These are phyloP conservation scores for Amylostereum areolatum DNA, from an alignment of 1,284 basidiomycete species.

Conservation along the genomic window DNA sequence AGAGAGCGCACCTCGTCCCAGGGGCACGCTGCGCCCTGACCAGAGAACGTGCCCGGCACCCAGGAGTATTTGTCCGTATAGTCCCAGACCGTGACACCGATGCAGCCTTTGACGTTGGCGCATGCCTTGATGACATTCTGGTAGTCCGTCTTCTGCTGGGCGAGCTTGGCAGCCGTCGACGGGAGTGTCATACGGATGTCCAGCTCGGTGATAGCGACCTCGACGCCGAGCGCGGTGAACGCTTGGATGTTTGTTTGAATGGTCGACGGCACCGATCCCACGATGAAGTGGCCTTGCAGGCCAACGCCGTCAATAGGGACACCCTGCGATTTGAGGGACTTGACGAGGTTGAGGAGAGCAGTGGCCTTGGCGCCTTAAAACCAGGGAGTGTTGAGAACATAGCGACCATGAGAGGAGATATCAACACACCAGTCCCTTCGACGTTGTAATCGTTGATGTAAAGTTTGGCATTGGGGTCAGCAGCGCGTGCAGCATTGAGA, in stretches of 20 bases:
- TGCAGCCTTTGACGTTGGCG: slow-evolving; percentile 32
- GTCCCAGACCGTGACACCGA: slow-evolving; percentile 48
- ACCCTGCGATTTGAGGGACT: slow-evolving; percentile 31
- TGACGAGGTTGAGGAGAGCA: slow-evolving; percentile 39
- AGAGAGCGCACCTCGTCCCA: slow-evolving; percentile 24
- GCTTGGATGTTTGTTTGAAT: slow-evolving; percentile 35
- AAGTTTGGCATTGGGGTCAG: slow-evolving; percentile 35
- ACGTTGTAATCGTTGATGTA: slow-evolving; percentile 57
- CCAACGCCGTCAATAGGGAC: slow-evolving; percentile 47
- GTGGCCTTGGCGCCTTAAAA: slow-evolving; percentile 34
- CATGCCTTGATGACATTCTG: slow-evolving; percentile 39
- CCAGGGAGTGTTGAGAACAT: background rate
- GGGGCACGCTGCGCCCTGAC: slow-evolving; percentile 28
- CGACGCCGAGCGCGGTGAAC: slow-evolving; percentile 44
- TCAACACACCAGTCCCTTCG: slow-evolving; percentile 19
- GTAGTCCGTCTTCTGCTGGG: slow-evolving; percentile 45
- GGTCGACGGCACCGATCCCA: slow-evolving; percentile 36
- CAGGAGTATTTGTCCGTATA: slow-evolving; percentile 40
- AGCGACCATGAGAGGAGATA: background rate
- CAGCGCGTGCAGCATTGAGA: slow-evolving; percentile 36
- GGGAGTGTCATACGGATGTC: slow-evolving; percentile 49
- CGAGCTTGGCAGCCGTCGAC: slow-evolving; percentile 36
- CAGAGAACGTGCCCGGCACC: slow-evolving; percentile 28
- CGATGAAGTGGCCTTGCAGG: slow-evolving; percentile 44
- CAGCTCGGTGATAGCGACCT: slow-evolving; percentile 51